A percentile compares a stretch with the other conserved stretches of the same genome.
Evolutionary conservation across 1,284 basidiomycete genomes (phyloP).

Genomic region (Cryptococcus sp.): DNA sequence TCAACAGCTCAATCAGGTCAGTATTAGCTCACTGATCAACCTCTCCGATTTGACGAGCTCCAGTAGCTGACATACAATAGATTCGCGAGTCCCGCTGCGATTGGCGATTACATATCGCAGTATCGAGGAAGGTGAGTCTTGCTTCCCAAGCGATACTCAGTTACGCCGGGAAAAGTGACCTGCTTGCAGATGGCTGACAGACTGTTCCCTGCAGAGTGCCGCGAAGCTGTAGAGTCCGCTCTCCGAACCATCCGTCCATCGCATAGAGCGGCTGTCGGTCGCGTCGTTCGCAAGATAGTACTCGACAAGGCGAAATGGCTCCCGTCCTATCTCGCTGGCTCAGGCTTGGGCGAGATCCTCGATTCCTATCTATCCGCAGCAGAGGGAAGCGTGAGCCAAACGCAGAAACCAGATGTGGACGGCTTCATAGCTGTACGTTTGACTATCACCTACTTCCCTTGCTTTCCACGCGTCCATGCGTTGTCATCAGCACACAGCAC

Average conservation of each 20-base stretch:
- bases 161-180: not conserved
- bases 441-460: no score
- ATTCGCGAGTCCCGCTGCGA: slow-evolving; percentile 9
- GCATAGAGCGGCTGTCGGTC: not conserved
- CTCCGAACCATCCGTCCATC: slow-evolving; percentile 1
- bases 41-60: no score
- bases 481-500: no score
- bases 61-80: not conserved
- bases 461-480: no score
- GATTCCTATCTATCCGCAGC: not conserved
- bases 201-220: slow-evolving; percentile 3
- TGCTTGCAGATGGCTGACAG: not conserved
- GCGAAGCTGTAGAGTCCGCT: slow-evolving; percentile 1
- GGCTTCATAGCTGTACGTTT: no score
- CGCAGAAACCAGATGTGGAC: not conserved
- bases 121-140: slow-evolving; percentile 29
- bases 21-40: slow-evolving; percentile 1
- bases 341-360: slow-evolving; percentile 3
- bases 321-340: slow-evolving; percentile 14
- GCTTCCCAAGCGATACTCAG: not conserved
- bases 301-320: slow-evolving; percentile 16
- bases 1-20: not conserved
- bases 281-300: not conserved
- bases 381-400: not conserved
- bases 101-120: slow-evolving; percentile 33